Evolutionary conservation across 805 yeast species (phyloP).

Genomic region (Starmerella vitae): DNA sequence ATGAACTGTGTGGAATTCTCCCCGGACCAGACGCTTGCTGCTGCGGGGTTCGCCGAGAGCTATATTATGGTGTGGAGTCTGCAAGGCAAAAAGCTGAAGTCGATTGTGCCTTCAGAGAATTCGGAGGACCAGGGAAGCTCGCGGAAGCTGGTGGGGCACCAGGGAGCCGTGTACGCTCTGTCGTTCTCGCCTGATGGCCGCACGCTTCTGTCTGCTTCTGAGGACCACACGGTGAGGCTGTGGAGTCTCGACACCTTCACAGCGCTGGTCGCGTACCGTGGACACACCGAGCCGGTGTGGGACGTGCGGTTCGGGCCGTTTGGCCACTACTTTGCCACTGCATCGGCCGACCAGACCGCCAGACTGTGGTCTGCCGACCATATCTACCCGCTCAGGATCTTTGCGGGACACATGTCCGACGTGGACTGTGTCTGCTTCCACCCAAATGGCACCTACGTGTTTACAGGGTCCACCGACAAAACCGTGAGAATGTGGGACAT

Average conservation of each 20-base stretch:
- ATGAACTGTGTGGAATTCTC: conserved; percentile 79
- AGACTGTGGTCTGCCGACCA: conserved; percentile 97
- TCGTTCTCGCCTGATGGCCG: conserved; percentile 84
- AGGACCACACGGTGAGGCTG: conserved; percentile 78
- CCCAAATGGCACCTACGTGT: conserved; percentile 86
- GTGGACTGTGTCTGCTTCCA: conserved; percentile 92
- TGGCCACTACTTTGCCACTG: conserved; percentile 97
- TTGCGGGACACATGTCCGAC: conserved; percentile 95
- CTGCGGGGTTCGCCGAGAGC: conserved; percentile 91
- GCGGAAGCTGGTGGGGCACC: conserved; percentile 65
- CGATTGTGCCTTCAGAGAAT: conserved; percentile 20
- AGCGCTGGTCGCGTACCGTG: conserved; percentile 83
- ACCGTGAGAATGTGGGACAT: conserved; percentile 98
- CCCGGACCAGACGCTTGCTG: conserved; percentile 71
- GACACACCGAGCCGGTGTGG: conserved; percentile 96
- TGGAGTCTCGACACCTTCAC: conserved; percentile 92
- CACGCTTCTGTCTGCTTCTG: conserved; percentile 69
- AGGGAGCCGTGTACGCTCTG: conserved; percentile 85
- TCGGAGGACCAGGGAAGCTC: conserved; percentile 24
- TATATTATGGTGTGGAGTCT: conserved; percentile 84
- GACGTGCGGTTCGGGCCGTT: conserved; percentile 88
- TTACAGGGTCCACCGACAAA: conserved; percentile 92
- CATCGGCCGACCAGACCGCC: conserved; percentile 95
- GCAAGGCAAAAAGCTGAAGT: conserved; percentile 68
- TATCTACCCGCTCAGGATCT: conserved; percentile 85